phyloP scores from a whole-genome alignment of 176 grass and related monocot species.

The Lolium perenne region DNA sequence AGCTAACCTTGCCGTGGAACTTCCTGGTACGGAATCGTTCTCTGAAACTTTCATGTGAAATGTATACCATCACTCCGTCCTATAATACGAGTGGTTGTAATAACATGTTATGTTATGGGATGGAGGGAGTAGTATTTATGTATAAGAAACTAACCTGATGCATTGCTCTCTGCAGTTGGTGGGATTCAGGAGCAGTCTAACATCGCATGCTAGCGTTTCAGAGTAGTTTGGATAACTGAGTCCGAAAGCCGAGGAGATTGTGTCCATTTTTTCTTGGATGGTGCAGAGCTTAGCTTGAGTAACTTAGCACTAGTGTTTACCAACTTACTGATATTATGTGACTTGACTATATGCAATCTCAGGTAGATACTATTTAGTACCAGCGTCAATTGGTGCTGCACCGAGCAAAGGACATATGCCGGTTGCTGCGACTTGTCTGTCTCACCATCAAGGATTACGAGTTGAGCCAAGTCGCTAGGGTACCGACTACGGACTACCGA shows the following conservation, averaged over 20 bases:
- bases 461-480: too few species aligned
- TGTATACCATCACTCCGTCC: background rate
- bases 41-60: background rate
- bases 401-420: too few species aligned
- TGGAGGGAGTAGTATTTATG: background rate
- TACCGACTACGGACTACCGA: too few species aligned
- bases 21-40: constrained; percentile 38
- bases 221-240: background rate
- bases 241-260: background rate
- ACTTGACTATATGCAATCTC: background rate
- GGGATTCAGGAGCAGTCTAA: constrained; percentile 48
- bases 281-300: background rate
- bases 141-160: constrained; percentile 14
- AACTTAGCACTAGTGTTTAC: background rate
- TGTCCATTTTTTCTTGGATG: background rate
- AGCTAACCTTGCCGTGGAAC: constrained; percentile 45
- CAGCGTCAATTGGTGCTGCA: background rate
- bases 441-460: too few species aligned
- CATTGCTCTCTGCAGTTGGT: constrained; percentile 39
- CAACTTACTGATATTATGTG: background rate
- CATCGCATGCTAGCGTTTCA: constrained; percentile 13
- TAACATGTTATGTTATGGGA: too few species aligned
- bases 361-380: background rate
- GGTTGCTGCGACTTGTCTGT: too few species aligned
- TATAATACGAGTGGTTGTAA: too few species aligned